A percentile compares a stretch with the other conserved stretches of the same genome.
Conservation (phyloP, 2,329 filamentous ascomycete species). For the Hypoxylon sp. region DNA sequence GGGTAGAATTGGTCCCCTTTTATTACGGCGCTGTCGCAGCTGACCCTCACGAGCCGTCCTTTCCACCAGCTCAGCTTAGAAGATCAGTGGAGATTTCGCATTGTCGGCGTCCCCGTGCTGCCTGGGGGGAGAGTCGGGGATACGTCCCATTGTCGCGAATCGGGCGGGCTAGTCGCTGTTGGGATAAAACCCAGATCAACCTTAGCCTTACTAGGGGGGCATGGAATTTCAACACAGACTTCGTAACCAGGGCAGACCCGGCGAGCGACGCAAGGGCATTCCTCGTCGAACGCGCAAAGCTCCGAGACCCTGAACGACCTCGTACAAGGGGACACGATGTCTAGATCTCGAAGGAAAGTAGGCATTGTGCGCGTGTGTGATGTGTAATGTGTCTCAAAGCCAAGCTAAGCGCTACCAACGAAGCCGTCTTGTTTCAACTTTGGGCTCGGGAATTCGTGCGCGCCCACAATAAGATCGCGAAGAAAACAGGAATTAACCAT, state of each 20-base stretch:
- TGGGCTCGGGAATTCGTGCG: constrained; percentile 9
- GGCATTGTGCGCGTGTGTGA: constrained; percentile 6
- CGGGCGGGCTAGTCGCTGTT: background rate
- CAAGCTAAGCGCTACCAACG: constrained; percentile 2
- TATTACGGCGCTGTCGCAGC: constrained; percentile 18
- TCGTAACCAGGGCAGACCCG: constrained; percentile 7
- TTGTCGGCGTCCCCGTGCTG: constrained; percentile 17
- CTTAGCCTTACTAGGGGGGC: constrained; percentile 18
- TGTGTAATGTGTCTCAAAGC: constrained; percentile 9
- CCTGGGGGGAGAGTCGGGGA: constrained; percentile 1
- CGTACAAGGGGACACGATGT: background rate
- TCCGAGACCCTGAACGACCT: constrained; percentile 24
- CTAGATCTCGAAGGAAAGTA: constrained; percentile 7
- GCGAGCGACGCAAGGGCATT: constrained; percentile 30
- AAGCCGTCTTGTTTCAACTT: constrained; percentile 15
- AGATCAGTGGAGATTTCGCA: constrained; percentile 29
- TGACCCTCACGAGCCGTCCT: constrained; percentile 19
- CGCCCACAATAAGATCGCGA: background rate
- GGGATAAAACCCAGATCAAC: constrained; percentile 14
- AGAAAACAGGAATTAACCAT: constrained; percentile 3
- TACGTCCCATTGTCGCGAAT: background rate
- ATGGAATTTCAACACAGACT: constrained; percentile 18
- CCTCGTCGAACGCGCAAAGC: constrained; percentile 25
- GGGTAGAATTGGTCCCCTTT: constrained; percentile 5
- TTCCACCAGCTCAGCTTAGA: constrained; percentile 32